Evolutionary conservation across 106 monocot species (phyloP), one percentile per base, ranked within the genome.

Genomic region (Phalaenopsis equestris): DNA sequence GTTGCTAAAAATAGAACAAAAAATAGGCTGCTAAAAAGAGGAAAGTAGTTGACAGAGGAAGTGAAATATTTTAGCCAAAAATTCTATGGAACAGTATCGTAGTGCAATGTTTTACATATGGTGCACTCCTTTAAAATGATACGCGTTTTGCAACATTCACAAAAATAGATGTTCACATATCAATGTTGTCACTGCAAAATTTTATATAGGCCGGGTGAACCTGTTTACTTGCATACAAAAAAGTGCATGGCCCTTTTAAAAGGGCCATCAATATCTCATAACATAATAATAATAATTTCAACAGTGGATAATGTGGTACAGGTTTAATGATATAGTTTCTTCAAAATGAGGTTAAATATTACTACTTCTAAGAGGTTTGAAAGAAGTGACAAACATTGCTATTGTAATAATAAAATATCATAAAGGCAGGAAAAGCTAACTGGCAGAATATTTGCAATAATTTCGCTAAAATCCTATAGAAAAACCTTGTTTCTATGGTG

Each of bases 201-300:
- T 30, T 6, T 67, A 37, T 12, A 8, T 68, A 37, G 37, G 10
- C 36, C 24, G n/a, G n/a, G n/a, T n/a, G n/a, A n/a, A n/a, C n/a
- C n/a, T n/a, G n/a, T n/a, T n/a, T n/a, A n/a, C n/a, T 68, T 68
- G 68, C 68, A 68, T 37, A 12, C 57, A 68, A 9, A 68, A 68
- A 68, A 68, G 36, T 68, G 57, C 57, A 61, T 4, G 6, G 39
- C 39, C 70, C 70, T 24, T 23, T 70, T 70, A 11, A 70, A 70
- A 38, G 2, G 8, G 70, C 38, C 70, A 70, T 68, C 68, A 10
- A 10, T 1, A 37, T 70, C 21, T 24, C 21, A 65, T 3, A 10
- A 65, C 24, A 23, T 5, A 65, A 61, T 23, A 65, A 52, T 52
- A 10, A 12, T 12, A 11, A 48, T 48, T 48, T 48, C 11, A 7